These are phyloP conservation scores for Haplosporangium sp. DNA, from an alignment of 371 early-diverging fungal genomes.

Conservation along the genomic window DNA sequence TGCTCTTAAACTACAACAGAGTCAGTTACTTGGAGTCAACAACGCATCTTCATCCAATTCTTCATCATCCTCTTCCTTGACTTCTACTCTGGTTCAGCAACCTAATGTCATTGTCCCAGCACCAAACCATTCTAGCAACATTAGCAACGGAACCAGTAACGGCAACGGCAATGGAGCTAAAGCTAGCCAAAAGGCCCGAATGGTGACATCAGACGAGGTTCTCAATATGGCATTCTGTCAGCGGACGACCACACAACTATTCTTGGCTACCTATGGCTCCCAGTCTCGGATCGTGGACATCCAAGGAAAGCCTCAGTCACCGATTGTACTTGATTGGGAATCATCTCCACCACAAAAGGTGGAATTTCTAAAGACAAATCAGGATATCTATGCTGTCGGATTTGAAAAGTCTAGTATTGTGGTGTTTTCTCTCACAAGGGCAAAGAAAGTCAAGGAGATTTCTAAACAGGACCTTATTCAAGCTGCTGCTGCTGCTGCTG, in stretches of 20 bases:
- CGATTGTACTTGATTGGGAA: conserved; percentile 45
- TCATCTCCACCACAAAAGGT: conserved; percentile 41
- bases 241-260: conserved; percentile 33
- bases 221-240: conserved; percentile 37
- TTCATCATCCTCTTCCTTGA: conserved; percentile 17
- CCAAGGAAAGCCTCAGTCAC: conserved; percentile 40
- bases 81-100: conserved; percentile 1
- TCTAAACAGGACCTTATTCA: conserved; percentile 26
- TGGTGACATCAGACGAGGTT: conserved; percentile 55
- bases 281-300: conserved; percentile 51
- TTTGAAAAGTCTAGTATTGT: conserved; percentile 40
- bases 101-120: background rate
- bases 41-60: background rate
- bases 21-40: conserved; percentile 1
- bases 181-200: conserved; percentile 22
- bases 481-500: conserved; percentile 8
- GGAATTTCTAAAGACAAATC: conserved; percentile 34
- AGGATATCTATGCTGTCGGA: conserved; percentile 48
- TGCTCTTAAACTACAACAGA: conserved; percentile 12
- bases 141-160: background rate
- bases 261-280: conserved; percentile 41
- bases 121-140: background rate
- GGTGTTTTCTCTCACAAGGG: conserved; percentile 36
- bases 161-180: background rate
- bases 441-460: conserved; percentile 42